Evolutionary conservation across 2,329 filamentous ascomycete species (phyloP), one percentile per base, ranked within the genome.

Genomic region (Diaporthe citrichinensis): DNA sequence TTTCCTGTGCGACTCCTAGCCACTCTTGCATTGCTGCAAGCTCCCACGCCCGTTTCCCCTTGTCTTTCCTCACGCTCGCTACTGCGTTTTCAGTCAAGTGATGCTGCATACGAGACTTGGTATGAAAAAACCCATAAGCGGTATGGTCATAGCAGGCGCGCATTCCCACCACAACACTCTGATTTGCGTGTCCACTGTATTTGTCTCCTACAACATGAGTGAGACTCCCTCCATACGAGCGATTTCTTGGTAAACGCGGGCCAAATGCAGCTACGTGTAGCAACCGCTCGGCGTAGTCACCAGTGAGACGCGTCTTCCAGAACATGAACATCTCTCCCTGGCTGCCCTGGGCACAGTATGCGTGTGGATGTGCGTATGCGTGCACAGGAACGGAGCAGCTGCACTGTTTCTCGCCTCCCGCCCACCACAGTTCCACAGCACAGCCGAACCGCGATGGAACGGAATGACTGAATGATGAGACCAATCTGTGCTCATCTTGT

Each of bases 391-490:
- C 9, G 44, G 65, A 39, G 46, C 25, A 51, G 65, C 46, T 53
- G 65, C 65, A 68, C n/a, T 68, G 46, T 53, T 28, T 68, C 65
- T 68, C 65, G 65, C 65, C 46, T 53, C 65, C 65, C 46, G 23
- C 65, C 65, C 65, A 68, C 65, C 31, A 25, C 14, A 17, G 46
- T 53, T 68, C 46, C 65, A 53, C 46, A 39, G 31, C 46, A 53
- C 65, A 68, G 46, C 65, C 65, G 65, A 51, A 20, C 34, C 46
- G 65, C 39, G 46, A 53, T 36, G 46, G 65, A 68, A 68, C 41
- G 65, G 46, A 53, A 53, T 68, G 65, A 68, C 65, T 68, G 65
- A 68, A 53, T 68, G 65, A 68, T 68, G 65, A 68, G 65, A 68
- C 65, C 65, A 68, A 68, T 39, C 65, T 39, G 65, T 68, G 65